phyloP scores from a whole-genome alignment of 2,329 filamentous ascomycete genomes.

The Chaetomium sp. region DNA sequence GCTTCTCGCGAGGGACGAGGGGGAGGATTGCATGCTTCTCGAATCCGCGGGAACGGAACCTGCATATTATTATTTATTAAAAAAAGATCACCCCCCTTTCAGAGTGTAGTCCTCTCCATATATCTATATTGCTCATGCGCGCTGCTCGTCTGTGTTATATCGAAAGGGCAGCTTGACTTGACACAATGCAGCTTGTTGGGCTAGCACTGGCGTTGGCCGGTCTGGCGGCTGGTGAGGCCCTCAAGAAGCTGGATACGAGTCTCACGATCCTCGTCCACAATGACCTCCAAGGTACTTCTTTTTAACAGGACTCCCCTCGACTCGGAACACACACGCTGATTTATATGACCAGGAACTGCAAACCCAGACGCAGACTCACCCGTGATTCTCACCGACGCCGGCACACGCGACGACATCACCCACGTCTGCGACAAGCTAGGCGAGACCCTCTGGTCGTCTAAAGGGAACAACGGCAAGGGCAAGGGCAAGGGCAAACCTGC shows the following conservation, averaged over 20 bases:
- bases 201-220: conserved; percentile 7
- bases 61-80: too few relatives aligned
- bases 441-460: conserved; percentile 33
- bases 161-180: neutral
- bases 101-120: too few relatives aligned
- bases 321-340: neutral
- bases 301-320: neutral
- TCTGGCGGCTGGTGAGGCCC: conserved; percentile 26
- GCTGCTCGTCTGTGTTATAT: too few relatives aligned
- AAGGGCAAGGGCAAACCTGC: neutral
- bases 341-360: conserved; percentile 26
- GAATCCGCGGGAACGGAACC: too few relatives aligned
- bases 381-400: conserved; percentile 31
- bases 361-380: conserved; percentile 30
- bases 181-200: conserved; percentile 10
- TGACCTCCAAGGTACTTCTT: conserved; percentile 33
- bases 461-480: neutral
- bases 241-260: conserved; percentile 31
- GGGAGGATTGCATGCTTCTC: too few relatives aligned
- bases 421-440: conserved; percentile 32
- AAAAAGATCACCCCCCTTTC: too few relatives aligned
- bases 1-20: too few relatives aligned
- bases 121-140: too few relatives aligned
- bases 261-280: conserved; percentile 36
- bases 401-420: conserved; percentile 25